These are phyloP conservation scores for Colletotrichum melonis DNA, from an alignment of 2,329 filamentous ascomycete genomes.

Conservation along the genomic window DNA sequence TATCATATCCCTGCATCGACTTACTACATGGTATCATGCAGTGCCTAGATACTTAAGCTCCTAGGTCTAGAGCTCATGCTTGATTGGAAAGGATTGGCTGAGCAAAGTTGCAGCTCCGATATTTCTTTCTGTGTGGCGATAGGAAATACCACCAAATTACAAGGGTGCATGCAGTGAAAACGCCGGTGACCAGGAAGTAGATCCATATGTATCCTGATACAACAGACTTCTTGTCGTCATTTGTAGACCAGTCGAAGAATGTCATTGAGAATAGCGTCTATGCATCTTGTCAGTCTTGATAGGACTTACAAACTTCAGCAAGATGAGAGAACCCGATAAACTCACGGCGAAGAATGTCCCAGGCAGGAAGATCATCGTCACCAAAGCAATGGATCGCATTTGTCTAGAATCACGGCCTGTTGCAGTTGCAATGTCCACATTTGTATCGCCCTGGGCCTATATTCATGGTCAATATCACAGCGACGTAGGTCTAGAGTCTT, in stretches of 20 bases:
- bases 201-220: conserved; percentile 8
- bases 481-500: no score
- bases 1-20: no score
- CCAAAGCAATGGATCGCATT: conserved; percentile 44
- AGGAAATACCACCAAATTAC: not conserved
- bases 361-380: conserved; percentile 47
- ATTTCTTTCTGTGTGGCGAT: not conserved
- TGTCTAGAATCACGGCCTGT: conserved; percentile 42
- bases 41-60: no score
- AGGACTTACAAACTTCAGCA: not conserved
- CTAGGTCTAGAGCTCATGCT: no score
- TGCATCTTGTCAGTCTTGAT: not conserved
- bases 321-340: not conserved
- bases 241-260: not conserved
- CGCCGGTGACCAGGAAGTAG: not conserved
- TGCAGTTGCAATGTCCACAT: conserved; percentile 43
- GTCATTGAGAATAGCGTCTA: conserved; percentile 1
- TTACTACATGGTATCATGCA: no score
- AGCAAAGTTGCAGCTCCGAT: no score
- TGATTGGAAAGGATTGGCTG: no score
- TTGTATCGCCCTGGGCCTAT: conserved; percentile 43
- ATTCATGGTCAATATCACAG: not conserved
- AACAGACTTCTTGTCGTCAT: not conserved
- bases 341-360: conserved; percentile 45
- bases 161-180: not conserved